Evolutionary conservation across 2,329 filamentous ascomycete genomes (phyloP), one percentile per base, ranked within the genome.

Genomic region (Ascochyta koolunga): DNA sequence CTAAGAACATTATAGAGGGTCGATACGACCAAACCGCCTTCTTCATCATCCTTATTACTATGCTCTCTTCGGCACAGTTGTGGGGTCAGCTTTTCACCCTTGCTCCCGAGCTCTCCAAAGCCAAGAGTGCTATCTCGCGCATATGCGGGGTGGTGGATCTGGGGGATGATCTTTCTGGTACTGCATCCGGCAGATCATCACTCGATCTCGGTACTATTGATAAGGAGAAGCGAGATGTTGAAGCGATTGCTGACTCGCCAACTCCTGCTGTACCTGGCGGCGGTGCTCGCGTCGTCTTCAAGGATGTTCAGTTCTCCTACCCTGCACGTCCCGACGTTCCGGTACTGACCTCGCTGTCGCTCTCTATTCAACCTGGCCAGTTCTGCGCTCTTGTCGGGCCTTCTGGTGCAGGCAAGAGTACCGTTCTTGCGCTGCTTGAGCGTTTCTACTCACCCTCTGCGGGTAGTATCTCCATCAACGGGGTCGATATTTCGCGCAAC

Each of bases 161-260:
- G 2, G 69, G 72, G n/a, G 59, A 53, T 2, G 52, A 65, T 38
- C 27, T 38, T 5, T 52, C 59, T 11, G 44, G 54, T 8, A 19
- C 54, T n/a, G 47, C 91, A 0, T 91, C 92, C 0, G 91, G 96
- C 62, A 96, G 96, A 89, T 89, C 91, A 60, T 96, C 93, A 0
- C 80, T 97, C 10, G 88, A 91, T 54, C 84, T 90, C 60, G 83
- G 96, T 24, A 88, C 91, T 50, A 85, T 90, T 60, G 83, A 96
- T 24, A 59, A 62, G n/a, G 61, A 67, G 33, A 64, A 68, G 43
- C 58, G 54, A 16, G 71, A 77, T 41, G 22, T 76, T 7, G 73
- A 76, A 54, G 70, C 73, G 6, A 25, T 58, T 8, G 68, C 58
- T 11, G 62, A 68, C 21, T 61, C 59, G 6, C 55, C 43, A 15